Evolutionary conservation across 345 rosid genomes (phyloP).

Genomic region (Psidium guajava): DNA sequence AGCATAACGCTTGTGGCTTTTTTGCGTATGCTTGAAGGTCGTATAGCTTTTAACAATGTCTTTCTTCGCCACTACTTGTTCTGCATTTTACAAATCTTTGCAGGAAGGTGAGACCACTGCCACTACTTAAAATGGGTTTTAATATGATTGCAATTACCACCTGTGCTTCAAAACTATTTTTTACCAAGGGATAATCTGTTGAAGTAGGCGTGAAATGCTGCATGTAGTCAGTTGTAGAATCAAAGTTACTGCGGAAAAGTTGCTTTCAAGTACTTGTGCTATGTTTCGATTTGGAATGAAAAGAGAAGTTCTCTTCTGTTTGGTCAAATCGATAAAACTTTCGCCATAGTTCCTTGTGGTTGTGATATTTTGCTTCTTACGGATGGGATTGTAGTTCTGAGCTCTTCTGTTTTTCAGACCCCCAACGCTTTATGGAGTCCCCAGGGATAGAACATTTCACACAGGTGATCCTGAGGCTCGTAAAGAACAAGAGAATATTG

Average conservation of each 20-base stretch:
- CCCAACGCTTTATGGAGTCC: conserved; percentile 80
- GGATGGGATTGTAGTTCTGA: background rate
- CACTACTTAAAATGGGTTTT: background rate
- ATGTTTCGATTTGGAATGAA: background rate
- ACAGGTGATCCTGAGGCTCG: conserved; percentile 43
- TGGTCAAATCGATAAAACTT: background rate
- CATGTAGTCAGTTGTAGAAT: background rate
- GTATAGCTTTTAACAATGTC: conserved; percentile 55
- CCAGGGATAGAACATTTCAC: conserved; percentile 48
- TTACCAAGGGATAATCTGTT: background rate
- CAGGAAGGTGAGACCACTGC: conserved; percentile 51
- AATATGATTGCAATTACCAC: too few relatives aligned
- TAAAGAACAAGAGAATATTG: background rate
- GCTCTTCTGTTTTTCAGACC: conserved; percentile 34
- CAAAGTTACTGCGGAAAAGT: background rate
- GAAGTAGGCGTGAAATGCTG: background rate
- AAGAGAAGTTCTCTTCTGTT: background rate
- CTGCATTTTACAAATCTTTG: conserved; percentile 74
- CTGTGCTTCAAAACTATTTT: background rate
- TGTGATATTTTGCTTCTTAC: background rate
- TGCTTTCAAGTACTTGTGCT: background rate
- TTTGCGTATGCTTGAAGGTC: conserved; percentile 70
- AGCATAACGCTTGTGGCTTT: conserved; percentile 41
- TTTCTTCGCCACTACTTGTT: conserved; percentile 75
- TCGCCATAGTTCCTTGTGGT: background rate